phyloP scores from a whole-genome alignment of 495 filamentous ascomycete species.

The Neurospora sp. region DNA sequence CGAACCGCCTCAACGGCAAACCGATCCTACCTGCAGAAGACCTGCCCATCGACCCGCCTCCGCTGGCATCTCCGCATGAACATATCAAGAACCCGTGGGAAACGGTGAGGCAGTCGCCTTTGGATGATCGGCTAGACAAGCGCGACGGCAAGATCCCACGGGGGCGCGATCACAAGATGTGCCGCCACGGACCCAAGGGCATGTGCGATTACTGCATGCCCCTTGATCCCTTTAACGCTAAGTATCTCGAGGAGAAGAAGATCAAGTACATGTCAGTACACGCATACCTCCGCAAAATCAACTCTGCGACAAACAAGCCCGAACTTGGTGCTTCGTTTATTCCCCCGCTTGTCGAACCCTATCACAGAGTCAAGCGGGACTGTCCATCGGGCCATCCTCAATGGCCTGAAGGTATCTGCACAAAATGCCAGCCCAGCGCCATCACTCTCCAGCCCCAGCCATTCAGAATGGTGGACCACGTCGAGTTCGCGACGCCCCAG shows the following conservation, averaged over 20 bases:
- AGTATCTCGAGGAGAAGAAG: conserved; percentile 86
- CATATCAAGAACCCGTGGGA: conserved; percentile 90
- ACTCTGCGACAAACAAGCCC: conserved; percentile 89
- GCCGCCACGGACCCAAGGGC: conserved; percentile 86
- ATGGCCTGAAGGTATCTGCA: conserved; percentile 98
- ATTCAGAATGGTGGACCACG: conserved; percentile 97
- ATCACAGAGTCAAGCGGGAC: conserved; percentile 76
- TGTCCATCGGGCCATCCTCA: conserved; percentile 87
- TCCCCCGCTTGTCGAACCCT: conserved; percentile 89
- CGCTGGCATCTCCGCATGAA: conserved; percentile 46
- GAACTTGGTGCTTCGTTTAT: conserved; percentile 89
- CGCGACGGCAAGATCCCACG: conserved; percentile 88
- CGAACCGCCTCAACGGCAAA: conserved; percentile 66
- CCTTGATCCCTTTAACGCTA: conserved; percentile 81
- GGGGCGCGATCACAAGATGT: conserved; percentile 71
- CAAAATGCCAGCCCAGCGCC: conserved; percentile 95
- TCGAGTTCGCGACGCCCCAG: conserved; percentile 78
- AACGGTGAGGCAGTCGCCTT: conserved; percentile 68
- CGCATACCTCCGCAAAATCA: conserved; percentile 86
- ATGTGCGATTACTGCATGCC: conserved; percentile 99
- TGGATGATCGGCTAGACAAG: conserved; percentile 80
- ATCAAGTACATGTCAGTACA: conserved; percentile 98
- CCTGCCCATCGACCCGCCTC: conserved; percentile 48
- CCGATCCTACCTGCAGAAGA: conserved; percentile 62
- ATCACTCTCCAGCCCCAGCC: conserved; percentile 91